Base-by-base conservation (phyloP, 2,329 filamentous ascomycete genomes). In the Ceratocystis cubensis region DNA sequence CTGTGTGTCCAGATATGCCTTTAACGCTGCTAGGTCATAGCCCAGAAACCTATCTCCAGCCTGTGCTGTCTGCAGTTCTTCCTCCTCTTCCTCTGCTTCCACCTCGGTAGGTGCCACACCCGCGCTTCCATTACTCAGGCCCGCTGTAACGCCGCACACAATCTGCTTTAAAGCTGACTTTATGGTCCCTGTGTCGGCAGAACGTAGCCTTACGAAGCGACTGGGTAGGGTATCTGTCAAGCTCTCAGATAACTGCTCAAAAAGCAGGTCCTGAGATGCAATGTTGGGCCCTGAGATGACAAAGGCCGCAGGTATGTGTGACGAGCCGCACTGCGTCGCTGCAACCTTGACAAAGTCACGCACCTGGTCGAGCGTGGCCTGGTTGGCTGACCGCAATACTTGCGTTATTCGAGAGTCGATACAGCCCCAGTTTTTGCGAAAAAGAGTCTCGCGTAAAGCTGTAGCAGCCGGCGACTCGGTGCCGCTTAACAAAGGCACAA, bases 241-340 rank as follows among this genome's bases (percentile, higher is more conserved):
- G n/a, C 76, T 76, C 67, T 83, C 81, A 13, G 83, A 81, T 10
- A 92, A 76, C 73, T 90, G 87, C 67, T 84, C 79, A 70, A 91
- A 91, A n/a, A 92, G 79, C 13, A 88, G 78, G 53, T 85, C 83
- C 73, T 91, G 88, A 1, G 87, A 88, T 45, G 88, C 86, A 70
- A 91, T 87, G 70, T 89, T 91, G 6, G 89, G 88, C 0, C 89
- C 90, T 7, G 88, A 88, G 67, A 90, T 82, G 70, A 93, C 84
- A 70, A 93, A 86, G 1, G 83, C 87, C 6, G 87, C 82, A 0
- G 87, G 85, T 48, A 90, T 81, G 59, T 62, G 61, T 17, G 56
- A 15, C 6, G 56, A 44, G 4, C 62, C 67, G 28, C 41, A 56
- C 13, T 63, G 25, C n/a, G 62, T 44, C 1, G n/a, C 64, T 3